Base-by-base conservation (phyloP, 345 rosid genomes). In the Firmiana major region DNA sequence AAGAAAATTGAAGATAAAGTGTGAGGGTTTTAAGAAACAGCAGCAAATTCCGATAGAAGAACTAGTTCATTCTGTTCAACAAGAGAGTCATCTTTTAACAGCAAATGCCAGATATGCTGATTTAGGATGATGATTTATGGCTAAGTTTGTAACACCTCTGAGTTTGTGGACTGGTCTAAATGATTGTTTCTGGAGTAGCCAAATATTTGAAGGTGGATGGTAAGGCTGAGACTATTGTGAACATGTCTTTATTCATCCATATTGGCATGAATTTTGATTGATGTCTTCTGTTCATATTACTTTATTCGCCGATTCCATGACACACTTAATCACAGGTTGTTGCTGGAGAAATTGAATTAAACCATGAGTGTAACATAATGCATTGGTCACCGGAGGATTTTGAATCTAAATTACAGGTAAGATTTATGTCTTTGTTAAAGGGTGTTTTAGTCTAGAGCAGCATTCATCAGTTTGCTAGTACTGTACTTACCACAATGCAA, bases 341-440 rank as follows among this genome's bases (percentile, higher is more conserved):
- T 77, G 98, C 99, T 16, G 99, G 99, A 75, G 98, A 96, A 88
- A 94, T 96, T 38, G 99, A 93, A 85, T 84, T 90, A 78, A 92
- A 90, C 81, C 92, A 92, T 54, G 99, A 93, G 84, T 93, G 89
- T 82, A 92, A 90, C 73, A 81, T 89, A 84, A 78, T 96, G 91
- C 91, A 89, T 77, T 96, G 99, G 98, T 96, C 99, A 57, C 94
- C 98, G 1, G 98, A 93, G 84, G 97, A 96, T 84, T 96, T 96
- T 22, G 98, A 93, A 82, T 90, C 99, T 78, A 96, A 92, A 81
- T 87, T 96, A 79, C 99, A 96, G 91, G 99, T 94, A 64, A 36
- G 10, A 12, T 55, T 7, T n/a, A 3, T 31, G 26, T 31, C 67
- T 51, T 49, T 49, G 49, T 59, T 13, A 12, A 21, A 62, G 22